Evolutionary conservation across 2,329 filamentous ascomycete genomes (phyloP).

Genomic region (Colletotrichum chrysophilum): DNA sequence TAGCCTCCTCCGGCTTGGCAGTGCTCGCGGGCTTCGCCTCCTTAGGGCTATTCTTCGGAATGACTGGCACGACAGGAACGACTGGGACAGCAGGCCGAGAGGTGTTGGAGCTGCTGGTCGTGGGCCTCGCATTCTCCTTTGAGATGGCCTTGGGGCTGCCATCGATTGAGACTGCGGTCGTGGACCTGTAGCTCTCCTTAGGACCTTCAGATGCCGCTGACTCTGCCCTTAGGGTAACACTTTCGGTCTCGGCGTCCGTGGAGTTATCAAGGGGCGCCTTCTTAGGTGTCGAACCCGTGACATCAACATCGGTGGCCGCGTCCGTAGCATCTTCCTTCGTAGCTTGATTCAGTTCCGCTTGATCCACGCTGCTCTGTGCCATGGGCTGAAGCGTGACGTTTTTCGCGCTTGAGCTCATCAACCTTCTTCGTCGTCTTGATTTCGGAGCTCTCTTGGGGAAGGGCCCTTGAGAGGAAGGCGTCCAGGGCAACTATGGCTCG

Average conservation of each 20-base stretch:
- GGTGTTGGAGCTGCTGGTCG: constrained; percentile 15
- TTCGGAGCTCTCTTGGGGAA: constrained; percentile 51
- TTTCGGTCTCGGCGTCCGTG: constrained; percentile 6
- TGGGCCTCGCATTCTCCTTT: constrained; percentile 16
- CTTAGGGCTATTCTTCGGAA: constrained; percentile 45
- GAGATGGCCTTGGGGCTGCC: constrained; percentile 14
- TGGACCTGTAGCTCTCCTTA: constrained; percentile 1
- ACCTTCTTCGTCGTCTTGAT: constrained; percentile 42
- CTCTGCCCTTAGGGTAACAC: not conserved
- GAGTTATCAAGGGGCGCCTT: not conserved
- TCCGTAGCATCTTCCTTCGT: constrained; percentile 23
- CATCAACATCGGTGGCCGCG: not conserved
- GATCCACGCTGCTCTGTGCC: constrained; percentile 31
- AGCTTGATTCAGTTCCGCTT: constrained; percentile 23
- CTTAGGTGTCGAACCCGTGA: constrained; percentile 29
- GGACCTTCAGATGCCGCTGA: not conserved
- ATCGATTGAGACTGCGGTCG: not conserved
- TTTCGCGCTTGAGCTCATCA: constrained; percentile 38
- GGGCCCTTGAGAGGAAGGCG: constrained; percentile 53
- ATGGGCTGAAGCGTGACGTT: constrained; percentile 46
- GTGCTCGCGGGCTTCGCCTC: constrained; percentile 22
- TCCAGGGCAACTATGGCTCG: constrained; percentile 59
- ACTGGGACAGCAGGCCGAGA: constrained; percentile 42
- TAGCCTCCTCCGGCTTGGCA: not conserved
- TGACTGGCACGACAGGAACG: constrained; percentile 50